phyloP scores from a whole-genome alignment of 163 green algal species.

The Prototheca cutis region DNA sequence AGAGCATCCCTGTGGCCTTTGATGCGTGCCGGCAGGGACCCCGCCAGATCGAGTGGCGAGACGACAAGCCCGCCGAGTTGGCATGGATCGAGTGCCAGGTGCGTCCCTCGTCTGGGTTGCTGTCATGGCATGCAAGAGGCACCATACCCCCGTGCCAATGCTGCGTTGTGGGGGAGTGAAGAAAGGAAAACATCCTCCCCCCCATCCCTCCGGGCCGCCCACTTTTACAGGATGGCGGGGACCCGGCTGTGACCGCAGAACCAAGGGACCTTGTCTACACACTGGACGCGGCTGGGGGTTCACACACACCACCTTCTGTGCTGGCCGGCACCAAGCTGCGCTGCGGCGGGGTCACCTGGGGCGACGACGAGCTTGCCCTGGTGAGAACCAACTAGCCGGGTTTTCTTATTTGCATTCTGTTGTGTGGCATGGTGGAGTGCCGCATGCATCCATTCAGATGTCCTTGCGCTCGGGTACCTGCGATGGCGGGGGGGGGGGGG shows the following conservation, averaged over 20 bases:
- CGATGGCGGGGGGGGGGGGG: no score
- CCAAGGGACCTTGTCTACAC: constrained; percentile 87
- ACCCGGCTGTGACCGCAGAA: constrained; percentile 64
- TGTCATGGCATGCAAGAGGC: no score
- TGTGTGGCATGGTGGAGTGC: no score
- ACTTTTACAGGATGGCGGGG: constrained; percentile 66
- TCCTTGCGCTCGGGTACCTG: no score
- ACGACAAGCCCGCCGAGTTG: constrained; percentile 70
- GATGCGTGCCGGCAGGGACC: constrained; percentile 75
- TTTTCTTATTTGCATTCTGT: no score
- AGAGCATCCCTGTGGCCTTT: constrained; percentile 92
- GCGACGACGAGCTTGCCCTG: constrained; percentile 68
- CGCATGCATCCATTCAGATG: no score
- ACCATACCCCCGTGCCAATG: no score
- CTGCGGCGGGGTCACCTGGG: constrained; percentile 49
- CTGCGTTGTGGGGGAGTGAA: no score
- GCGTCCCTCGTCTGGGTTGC: no score
- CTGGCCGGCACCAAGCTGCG: constrained; percentile 19
- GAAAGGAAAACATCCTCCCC: no score
- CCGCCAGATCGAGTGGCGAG: constrained; percentile 74
- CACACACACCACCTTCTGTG: constrained; percentile 12
- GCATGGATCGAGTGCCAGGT: constrained; percentile 72
- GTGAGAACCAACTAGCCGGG: no score
- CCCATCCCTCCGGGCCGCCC: not conserved
- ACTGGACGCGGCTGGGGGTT: constrained; percentile 41